Evolutionary conservation across 208 protist species (phyloP), one percentile per base, ranked within the genome.

Genomic region (Acanthamoeba culbertsoni): DNA sequence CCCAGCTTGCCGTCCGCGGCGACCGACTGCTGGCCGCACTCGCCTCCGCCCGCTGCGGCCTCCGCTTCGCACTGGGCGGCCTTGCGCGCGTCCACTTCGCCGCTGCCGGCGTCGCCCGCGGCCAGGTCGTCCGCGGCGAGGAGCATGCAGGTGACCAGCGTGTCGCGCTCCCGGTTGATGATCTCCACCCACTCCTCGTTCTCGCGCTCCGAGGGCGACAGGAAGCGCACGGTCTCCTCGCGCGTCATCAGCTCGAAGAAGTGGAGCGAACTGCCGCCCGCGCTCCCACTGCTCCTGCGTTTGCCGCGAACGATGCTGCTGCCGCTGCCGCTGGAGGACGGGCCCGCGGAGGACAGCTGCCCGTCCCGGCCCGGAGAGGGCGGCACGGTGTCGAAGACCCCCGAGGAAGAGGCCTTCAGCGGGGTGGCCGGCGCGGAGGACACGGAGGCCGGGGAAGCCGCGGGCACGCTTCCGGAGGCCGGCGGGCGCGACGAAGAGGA

Each of bases 181-280:
- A 82, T 53, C 43, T 82, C 71, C n/a, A 82, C 71, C 71, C 71
- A 82, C 28, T 82, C 71, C 71, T 82, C 71, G 71, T 82, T 82
- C 16, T 82, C 71, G 23, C 71, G 37, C 71, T 82, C 71, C 42
- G 71, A 82, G 7, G 71, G 71, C 43, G 71, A 82, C 43, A 82
- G 71, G 71, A 82, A 82, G 7, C 71, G 71, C 43, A 82, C 43
- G 71, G 71, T 82, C 43, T 82, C 71, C n/a, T 82, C 71, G 10
- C 71, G 71, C 7, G 71, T 82, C 71, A 82, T 82, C 12, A 82
- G 71, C 71, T 82, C 71, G 42, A 82, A 82, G 71, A 82, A 82
- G 42, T 82, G 71, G 10, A 82, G 42, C 43, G 71, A 48, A n/a
- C n/a, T n/a, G n/a, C n/a, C n/a, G n/a, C n/a, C n/a, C n/a, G n/a